Evolutionary conservation across 1,284 basidiomycete species (phyloP), one percentile per base, ranked within the genome.

Genomic region (Sphaerobolus stellatus): DNA sequence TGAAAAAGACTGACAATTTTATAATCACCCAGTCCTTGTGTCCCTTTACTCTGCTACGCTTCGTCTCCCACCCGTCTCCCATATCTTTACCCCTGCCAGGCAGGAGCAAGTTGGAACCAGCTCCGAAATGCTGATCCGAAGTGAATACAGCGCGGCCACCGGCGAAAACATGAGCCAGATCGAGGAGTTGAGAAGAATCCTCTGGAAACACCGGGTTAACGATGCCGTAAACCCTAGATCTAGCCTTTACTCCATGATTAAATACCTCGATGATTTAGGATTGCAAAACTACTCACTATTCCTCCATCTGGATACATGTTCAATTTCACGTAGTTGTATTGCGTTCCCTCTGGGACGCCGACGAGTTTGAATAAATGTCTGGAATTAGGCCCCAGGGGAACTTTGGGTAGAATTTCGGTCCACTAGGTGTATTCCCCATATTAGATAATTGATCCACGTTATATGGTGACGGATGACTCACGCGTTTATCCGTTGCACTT

Each of bases 51-150:
- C 96, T 80, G 62, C 89, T 94, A 54, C 97, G 83, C 68, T 91
- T 92, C 1, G 96, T 98, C 73, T 99, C 96, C 97, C 96, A 99
- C 5, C 97, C 96, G 67, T 98, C 95, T 16, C 94, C 88, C 94
- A 99, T 99, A 66, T 97, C 90, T 65, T 87, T 86, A 68, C 90
- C 90, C 68, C 96, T 75, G 30, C 96, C 96, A 1, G 94, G 94
- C 34, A 98, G 75, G 54, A 98, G 85, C 57, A 99, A 75, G 71
- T 99, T 98, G 7, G 86, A 81, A 1, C 95, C 95, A 3, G 90
- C 82, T 22, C 95, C 95, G 66, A 94, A 99, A 74, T 99, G 96
- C 66, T 98, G 92, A 72, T 99, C 94, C 30, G 88, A 91, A 7
- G 82, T 84, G 59, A 77, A 83, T 27, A 92, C 83, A 22, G 93